Evolutionary conservation across 768 basidiomycete species (phyloP).

Genomic region (Serendipita vermifera): DNA sequence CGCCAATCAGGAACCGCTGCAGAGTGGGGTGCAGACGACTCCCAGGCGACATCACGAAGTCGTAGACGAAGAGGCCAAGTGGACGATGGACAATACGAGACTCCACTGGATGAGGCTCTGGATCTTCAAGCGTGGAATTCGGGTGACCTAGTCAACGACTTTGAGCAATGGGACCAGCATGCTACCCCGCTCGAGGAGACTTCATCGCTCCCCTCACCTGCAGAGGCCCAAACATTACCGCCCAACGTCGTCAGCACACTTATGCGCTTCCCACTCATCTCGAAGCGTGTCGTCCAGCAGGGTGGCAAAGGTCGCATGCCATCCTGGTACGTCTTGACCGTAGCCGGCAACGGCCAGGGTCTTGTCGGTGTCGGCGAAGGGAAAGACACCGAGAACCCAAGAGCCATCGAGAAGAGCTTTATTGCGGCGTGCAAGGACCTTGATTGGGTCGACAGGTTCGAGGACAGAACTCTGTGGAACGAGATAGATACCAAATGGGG

Average conservation of each 20-base stretch:
- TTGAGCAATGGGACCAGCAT: neutral
- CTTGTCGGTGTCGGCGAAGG: slow-evolving; percentile 74
- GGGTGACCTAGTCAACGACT: neutral
- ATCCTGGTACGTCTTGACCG: slow-evolving; percentile 45
- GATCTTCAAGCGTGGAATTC: neutral
- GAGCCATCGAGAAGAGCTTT: slow-evolving; percentile 47
- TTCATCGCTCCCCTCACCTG: neutral
- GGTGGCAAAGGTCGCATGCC: slow-evolving; percentile 87
- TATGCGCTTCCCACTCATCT: slow-evolving; percentile 28
- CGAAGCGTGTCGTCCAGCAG: slow-evolving; percentile 65
- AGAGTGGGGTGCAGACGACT: neutral
- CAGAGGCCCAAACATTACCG: slow-evolving; percentile 1
- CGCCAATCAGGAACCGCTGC: neutral
- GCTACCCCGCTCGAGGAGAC: neutral
- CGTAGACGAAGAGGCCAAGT: too few relatives aligned
- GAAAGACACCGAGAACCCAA: slow-evolving; percentile 46
- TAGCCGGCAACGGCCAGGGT: slow-evolving; percentile 74
- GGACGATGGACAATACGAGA: neutral
- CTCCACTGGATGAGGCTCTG: neutral
- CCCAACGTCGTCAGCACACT: neutral
- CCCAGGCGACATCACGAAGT: neutral
- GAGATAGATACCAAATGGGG: slow-evolving; percentile 78
- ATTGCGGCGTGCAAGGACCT: slow-evolving; percentile 67
- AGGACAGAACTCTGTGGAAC: slow-evolving; percentile 89
- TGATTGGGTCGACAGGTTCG: slow-evolving; percentile 91